A percentile compares a stretch with the other conserved stretches of the same genome.
Conservation (phyloP, 2,329 filamentous ascomycete species). For the Endothia cerciana region DNA sequence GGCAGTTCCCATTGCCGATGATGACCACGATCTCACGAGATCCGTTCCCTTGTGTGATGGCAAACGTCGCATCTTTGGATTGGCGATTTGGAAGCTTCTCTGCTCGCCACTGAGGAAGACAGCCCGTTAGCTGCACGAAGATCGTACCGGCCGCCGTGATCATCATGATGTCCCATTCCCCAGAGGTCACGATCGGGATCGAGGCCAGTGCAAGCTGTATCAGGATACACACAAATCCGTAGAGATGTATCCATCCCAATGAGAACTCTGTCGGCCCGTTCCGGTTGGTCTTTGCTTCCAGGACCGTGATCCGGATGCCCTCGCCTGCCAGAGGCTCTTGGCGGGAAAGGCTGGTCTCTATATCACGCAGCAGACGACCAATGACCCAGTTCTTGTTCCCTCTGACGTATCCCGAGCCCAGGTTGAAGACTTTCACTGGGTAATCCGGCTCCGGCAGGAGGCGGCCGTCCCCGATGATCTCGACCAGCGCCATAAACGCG, state of each 20-base stretch:
- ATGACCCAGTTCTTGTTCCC: slow-evolving; percentile 30
- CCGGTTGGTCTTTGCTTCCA: slow-evolving; percentile 26
- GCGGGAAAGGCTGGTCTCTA: slow-evolving; percentile 10
- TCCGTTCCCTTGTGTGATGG: slow-evolving; percentile 47
- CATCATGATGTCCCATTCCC: slow-evolving; percentile 46
- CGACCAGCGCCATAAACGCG: slow-evolving; percentile 28
- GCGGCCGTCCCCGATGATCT: slow-evolving; percentile 31
- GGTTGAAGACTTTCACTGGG: slow-evolving; percentile 33
- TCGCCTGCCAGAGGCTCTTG: slow-evolving; percentile 3
- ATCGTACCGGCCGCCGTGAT: slow-evolving; percentile 43
- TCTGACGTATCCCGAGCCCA: slow-evolving; percentile 30
- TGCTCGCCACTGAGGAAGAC: slow-evolving; percentile 45
- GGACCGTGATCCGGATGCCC: slow-evolving; percentile 33
- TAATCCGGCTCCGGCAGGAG: slow-evolving; percentile 30
- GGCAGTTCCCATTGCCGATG: slow-evolving; percentile 37
- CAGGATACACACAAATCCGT: slow-evolving; percentile 34
- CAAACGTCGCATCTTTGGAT: slow-evolving; percentile 36
- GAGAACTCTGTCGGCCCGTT: slow-evolving; percentile 28
- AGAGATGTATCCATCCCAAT: slow-evolving; percentile 26
- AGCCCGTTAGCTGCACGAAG: slow-evolving; percentile 41
- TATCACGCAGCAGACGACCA: slow-evolving; percentile 25
- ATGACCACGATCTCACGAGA: slow-evolving; percentile 45
- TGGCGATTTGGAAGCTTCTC: slow-evolving; percentile 49
- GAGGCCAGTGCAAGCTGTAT: slow-evolving; percentile 42
- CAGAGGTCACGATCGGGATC: slow-evolving; percentile 38